Percentiles rank a stretch among this genome's conserved stretches.
These are phyloP conservation scores for Candolleomyces aberdarensis DNA, from an alignment of 768 basidiomycete species.

Conservation along the genomic window DNA sequence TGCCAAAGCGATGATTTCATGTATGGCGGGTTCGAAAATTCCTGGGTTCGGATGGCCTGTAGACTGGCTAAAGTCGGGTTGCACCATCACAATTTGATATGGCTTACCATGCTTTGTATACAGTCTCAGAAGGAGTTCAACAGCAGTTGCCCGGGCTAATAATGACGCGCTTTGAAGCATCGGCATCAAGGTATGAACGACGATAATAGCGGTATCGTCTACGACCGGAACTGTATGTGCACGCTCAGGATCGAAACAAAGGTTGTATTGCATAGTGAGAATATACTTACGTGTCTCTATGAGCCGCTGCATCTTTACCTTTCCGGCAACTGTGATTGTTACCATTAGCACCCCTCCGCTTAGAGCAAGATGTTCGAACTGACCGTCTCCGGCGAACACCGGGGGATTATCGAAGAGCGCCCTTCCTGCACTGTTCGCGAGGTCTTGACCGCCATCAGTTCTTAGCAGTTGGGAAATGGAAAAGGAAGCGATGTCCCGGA, in stretches of 20 bases:
- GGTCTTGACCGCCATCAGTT: not conserved
- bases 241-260: not conserved
- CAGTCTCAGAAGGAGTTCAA: not conserved
- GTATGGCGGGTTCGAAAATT: not conserved
- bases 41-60: not conserved
- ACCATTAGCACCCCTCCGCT: no score
- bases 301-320: not conserved
- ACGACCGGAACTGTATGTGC: not conserved
- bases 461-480: not conserved
- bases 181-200: not conserved
- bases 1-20: not conserved
- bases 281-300: not conserved
- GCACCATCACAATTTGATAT: not conserved
- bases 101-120: not conserved
- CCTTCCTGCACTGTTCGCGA: not conserved
- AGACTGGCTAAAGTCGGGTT: no score
- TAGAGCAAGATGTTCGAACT: not conserved
- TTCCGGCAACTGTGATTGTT: not conserved
- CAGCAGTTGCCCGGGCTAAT: not conserved
- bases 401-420: not conserved
- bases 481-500: not conserved
- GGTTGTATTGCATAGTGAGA: not conserved
- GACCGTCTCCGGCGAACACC: not conserved
- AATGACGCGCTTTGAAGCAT: not conserved
- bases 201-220: not conserved